These are phyloP conservation scores for Kwoniella shivajii DNA, from an alignment of 1,284 basidiomycete genomes.

Conservation along the genomic window DNA sequence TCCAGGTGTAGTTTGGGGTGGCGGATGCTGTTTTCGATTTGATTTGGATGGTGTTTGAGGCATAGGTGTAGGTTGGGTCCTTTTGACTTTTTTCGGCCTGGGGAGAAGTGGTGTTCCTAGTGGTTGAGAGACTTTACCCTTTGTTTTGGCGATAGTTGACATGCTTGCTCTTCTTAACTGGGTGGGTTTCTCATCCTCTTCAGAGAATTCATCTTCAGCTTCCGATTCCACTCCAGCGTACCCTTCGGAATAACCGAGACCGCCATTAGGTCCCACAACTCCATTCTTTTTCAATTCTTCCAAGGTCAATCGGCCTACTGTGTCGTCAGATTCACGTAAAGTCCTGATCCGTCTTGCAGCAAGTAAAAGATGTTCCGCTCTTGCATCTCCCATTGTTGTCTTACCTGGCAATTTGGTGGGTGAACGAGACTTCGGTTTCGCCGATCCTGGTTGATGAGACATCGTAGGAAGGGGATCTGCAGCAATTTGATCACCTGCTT, in stretches of 20 bases:
- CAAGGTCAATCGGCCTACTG: conserved; percentile 41
- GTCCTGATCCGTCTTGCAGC: conserved; percentile 49
- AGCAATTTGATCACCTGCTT: neutral
- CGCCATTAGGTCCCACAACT: conserved; percentile 48
- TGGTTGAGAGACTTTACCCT: conserved; percentile 16
- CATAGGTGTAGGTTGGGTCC: conserved; percentile 30
- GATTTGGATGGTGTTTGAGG: conserved; percentile 30
- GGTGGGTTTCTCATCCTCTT: conserved; percentile 23
- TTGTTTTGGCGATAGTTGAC: conserved; percentile 12
- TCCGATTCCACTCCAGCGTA: conserved; percentile 35
- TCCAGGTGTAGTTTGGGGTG: conserved; percentile 46
- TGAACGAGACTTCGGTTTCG: conserved; percentile 15
- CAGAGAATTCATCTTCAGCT: conserved; percentile 31
- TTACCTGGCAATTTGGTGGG: conserved; percentile 13
- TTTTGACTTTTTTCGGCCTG: conserved; percentile 34
- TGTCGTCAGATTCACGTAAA: conserved; percentile 31
- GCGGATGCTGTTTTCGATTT: conserved; percentile 4
- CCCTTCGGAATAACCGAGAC: conserved; percentile 48
- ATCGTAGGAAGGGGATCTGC: neutral
- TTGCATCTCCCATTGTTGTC: conserved; percentile 50
- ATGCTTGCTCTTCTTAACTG: conserved; percentile 16
- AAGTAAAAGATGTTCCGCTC: conserved; percentile 50
- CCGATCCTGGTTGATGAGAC: conserved; percentile 4
- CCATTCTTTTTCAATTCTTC: conserved; percentile 43
- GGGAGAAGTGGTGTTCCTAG: conserved; percentile 33